phyloP scores from a whole-genome alignment of 495 filamentous ascomycete species.

The Penicillium manginii region DNA sequence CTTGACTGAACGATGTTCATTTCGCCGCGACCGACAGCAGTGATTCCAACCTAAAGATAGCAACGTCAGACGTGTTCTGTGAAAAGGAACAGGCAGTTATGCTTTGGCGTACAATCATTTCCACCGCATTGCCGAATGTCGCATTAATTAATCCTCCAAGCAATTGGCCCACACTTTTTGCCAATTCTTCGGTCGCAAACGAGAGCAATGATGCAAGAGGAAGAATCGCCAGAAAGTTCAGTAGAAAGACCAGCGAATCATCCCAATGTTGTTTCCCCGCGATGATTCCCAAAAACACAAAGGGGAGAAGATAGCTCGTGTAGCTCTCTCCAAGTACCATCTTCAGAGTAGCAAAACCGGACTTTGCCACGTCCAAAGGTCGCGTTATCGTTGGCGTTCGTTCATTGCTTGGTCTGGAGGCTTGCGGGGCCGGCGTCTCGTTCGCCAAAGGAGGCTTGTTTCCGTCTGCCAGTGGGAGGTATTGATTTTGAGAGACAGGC shows the following conservation, averaged over 20 bases:
- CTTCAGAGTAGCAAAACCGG: constrained; percentile 4
- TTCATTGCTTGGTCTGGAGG: neutral
- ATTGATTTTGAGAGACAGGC: neutral
- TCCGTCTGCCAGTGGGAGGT: neutral
- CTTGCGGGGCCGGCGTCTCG: no score
- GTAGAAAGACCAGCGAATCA: constrained; percentile 23
- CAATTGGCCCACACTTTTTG: constrained; percentile 23
- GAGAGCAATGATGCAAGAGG: constrained; percentile 28
- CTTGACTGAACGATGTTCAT: constrained; percentile 31
- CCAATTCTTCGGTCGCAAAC: constrained; percentile 30
- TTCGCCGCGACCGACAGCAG: constrained; percentile 27
- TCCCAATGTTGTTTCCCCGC: constrained; percentile 21
- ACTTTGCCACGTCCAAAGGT: neutral
- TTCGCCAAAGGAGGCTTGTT: neutral
- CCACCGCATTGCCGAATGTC: constrained; percentile 34
- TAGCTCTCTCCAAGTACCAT: constrained; percentile 15
- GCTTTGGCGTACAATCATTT: constrained; percentile 27
- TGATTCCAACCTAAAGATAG: constrained; percentile 23
- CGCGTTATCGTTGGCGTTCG: neutral
- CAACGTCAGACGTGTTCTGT: neutral
- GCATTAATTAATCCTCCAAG: constrained; percentile 33
- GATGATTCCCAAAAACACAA: constrained; percentile 27
- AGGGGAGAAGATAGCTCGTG: constrained; percentile 18
- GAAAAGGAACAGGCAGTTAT: neutral
- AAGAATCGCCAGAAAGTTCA: constrained; percentile 35